Conservation (phyloP, 2,329 filamentous ascomycete species). For the Dactylellina cionopaga region DNA sequence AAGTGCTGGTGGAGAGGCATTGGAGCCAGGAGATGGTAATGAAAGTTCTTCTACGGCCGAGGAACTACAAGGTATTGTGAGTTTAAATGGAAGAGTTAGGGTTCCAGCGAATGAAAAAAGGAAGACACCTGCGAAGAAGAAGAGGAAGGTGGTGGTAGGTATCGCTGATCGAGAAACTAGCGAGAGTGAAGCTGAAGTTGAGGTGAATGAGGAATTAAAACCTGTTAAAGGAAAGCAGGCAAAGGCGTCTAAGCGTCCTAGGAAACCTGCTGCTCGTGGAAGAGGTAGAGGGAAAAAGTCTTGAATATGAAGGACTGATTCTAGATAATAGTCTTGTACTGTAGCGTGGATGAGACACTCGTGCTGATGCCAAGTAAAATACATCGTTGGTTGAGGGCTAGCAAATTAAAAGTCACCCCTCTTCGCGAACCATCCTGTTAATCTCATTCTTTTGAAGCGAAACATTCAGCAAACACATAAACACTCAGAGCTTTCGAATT, state of each 20-base stretch:
- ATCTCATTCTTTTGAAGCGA: no score
- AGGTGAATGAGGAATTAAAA: conserved; percentile 16
- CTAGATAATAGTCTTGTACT: no score
- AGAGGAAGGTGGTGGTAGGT: conserved; percentile 14
- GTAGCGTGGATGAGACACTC: no score
- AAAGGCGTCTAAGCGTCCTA: conserved; percentile 6
- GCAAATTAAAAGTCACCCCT: no score
- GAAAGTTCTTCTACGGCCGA: conserved; percentile 50
- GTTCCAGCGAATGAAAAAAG: conserved; percentile 2
- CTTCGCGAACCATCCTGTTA: no score
- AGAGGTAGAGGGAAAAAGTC: conserved; percentile 27
- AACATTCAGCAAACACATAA: no score
- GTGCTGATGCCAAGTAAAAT: no score
- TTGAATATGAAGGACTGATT: neutral
- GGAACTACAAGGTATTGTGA: conserved; percentile 38
- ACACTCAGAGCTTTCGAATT: no score
- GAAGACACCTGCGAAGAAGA: conserved; percentile 37
- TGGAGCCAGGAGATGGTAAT: conserved; percentile 47
- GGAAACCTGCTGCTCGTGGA: conserved; percentile 29
- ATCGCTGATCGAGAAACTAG: conserved; percentile 14
- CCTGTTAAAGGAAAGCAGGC: conserved; percentile 25
- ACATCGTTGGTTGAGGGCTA: no score
- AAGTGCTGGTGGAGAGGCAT: conserved; percentile 53
- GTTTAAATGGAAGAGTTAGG: conserved; percentile 42
- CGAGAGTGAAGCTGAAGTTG: conserved; percentile 54